Conservation (phyloP, 257 asterid species). For the Forsythia suspensa region DNA sequence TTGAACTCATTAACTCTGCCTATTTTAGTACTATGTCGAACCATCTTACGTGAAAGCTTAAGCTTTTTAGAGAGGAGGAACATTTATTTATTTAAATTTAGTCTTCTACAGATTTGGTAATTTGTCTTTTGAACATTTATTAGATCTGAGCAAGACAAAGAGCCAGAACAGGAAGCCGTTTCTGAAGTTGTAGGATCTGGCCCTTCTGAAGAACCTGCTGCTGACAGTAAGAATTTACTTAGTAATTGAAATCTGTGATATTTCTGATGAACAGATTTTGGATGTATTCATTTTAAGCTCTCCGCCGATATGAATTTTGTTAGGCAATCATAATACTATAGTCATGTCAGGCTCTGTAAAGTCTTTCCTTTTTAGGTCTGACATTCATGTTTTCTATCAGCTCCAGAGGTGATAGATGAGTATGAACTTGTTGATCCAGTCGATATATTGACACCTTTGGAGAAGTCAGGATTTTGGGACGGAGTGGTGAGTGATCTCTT, state of each 20-base stretch:
- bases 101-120: neutral
- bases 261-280: constrained; percentile 7
- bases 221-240: constrained; percentile 58
- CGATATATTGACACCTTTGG: constrained; percentile 90
- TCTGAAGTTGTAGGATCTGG: constrained; percentile 62
- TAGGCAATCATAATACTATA: constrained; percentile 12
- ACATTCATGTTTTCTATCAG: constrained; percentile 49
- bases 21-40: neutral
- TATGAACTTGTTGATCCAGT: constrained; percentile 98
- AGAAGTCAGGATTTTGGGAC: constrained; percentile 99
- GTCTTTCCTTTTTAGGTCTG: constrained; percentile 30
- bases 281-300: constrained; percentile 17
- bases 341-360: constrained; percentile 7
- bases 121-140: constrained; percentile 13
- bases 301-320: constrained; percentile 9
- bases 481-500: constrained; percentile 76
- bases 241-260: neutral
- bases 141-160: constrained; percentile 99
- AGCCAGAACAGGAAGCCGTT: constrained; percentile 79
- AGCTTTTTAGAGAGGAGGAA: neutral
- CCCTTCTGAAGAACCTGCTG: constrained; percentile 68
- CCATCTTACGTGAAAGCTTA: neutral
- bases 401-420: constrained; percentile 94
- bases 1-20: neutral
- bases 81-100: neutral